Base-by-base conservation (phyloP, 1,284 basidiomycete species). In the Heterobasidion parviporum region DNA sequence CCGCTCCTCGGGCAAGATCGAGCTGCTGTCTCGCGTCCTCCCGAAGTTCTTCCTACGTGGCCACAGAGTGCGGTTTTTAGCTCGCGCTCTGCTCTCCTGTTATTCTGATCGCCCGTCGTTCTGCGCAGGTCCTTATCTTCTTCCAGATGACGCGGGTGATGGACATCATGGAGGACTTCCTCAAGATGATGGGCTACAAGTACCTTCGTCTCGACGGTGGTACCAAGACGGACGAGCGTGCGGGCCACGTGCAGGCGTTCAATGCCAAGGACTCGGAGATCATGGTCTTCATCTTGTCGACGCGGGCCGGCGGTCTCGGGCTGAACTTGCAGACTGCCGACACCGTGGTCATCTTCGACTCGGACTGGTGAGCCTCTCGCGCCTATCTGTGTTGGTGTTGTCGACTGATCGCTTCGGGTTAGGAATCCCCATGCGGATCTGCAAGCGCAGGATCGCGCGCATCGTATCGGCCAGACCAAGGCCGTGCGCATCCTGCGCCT, bases 141-240 rank as follows among this genome's bases (percentile, higher is more conserved):
- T 98, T 98, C 87, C 96, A 99, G 73, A 98, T 98, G 96, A 98
- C 96, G 8, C 85, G 94, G 65, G 94, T 98, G 68, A 98, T 99
- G 96, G 94, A 98, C 64, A 98, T 99, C 70, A 96, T 99, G 83
- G 94, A 97, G 68, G 97, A 99, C 69, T 99, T 98, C 69, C 76
- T 98, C 68, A 91, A 92, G 67, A 90, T 89, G 78, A 87, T 90
- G 75, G 83, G 83, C 16, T 94, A 87, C 81, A 89, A 92, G 68
- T 92, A 95, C 71, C 85, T 98, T 54, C 93, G 97, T 63, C 79
- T 99, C 26, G 97, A 99, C 72, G 97, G 97, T 79, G 89, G 92
- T 14, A 99, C 97, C 45, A 98, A 98, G 78, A 96, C 95, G 14
- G 97, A 99, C 57, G 96, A 98, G 66, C 94, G 97, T 70, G 92